Evolutionary conservation across 345 rosid species (phyloP), one percentile per base, ranked within the genome.

Genomic region (Ailanthus altissimus): DNA sequence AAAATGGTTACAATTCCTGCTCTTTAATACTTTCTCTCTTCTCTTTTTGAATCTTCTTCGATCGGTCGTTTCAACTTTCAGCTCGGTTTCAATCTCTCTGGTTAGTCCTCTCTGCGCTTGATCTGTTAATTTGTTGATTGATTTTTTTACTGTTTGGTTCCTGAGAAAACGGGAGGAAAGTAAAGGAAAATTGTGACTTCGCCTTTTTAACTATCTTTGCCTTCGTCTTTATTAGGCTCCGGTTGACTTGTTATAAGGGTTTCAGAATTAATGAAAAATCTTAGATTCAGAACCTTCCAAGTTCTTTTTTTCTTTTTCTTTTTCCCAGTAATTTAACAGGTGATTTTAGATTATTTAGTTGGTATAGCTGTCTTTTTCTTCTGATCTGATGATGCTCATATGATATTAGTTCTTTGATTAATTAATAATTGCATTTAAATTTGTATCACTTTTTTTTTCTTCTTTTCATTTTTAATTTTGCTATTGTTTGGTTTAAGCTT

Each of bases 361-460:
- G 11, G 54, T 54, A 18, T 74, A 8, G 3, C 0, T 46, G 26
- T 12, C 6, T 47, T 18, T 47, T 46, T 6, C 9, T 53, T 15
- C 50, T 61, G 78, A 75, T 75, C 78, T 42, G 51, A 36, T 5
- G 70, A 20, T 63, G 47, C 77, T 61, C 54, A 14, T 74, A 11
- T 53, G 50, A 2, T 64, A 51, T 51, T 25, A 32, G 77, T 42
- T 72, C 40, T 8, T 7, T 50, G 21, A 68, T 68, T 68, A 46
- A 47, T 47, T 68, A 1, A 57, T 12, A 57, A 13, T 14, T 72
- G 6, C 57, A 15, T 15, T 42, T 57, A 0, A 15, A 43, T 54
- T 14, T 25, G 23, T 58, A 53, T 40, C 18, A 18, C 21, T 63
- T 20, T 36, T 57, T 56, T 42, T n/a, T 3, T 28, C 14, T n/a